Evolutionary conservation across 345 rosid species (phyloP).

Genomic region (Chamaenerion angustifolium): DNA sequence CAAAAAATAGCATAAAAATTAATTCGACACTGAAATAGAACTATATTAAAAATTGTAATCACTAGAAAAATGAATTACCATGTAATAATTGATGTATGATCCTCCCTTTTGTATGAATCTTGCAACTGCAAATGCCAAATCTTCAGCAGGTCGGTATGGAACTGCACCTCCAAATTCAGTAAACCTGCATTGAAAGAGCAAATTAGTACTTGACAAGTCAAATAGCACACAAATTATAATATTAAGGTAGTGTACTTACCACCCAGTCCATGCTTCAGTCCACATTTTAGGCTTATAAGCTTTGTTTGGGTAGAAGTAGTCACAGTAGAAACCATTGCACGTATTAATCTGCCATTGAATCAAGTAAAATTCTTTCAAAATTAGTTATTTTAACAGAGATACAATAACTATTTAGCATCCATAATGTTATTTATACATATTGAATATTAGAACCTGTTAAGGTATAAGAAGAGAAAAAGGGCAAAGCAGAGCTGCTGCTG

Average conservation of each 20-base stretch:
- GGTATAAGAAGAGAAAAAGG: too few species aligned
- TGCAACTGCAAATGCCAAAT: slow-evolving; percentile 92
- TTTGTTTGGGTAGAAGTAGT: slow-evolving; percentile 90
- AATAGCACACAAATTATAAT: too few species aligned
- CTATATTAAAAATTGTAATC: not conserved
- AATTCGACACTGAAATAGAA: slow-evolving; percentile 7
- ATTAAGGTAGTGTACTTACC: slow-evolving; percentile 28
- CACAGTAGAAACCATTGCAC: slow-evolving; percentile 99
- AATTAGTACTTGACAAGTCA: not conserved
- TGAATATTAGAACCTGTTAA: too few species aligned
- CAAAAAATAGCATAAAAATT: slow-evolving; percentile 6
- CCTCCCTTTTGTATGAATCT: slow-evolving; percentile 96
- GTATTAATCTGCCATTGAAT: slow-evolving; percentile 54
- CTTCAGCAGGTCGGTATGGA: slow-evolving; percentile 92
- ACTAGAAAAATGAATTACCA: slow-evolving; percentile 31
- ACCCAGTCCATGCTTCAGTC: slow-evolving; percentile 99
- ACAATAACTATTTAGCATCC: too few species aligned
- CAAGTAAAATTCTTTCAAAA: not conserved
- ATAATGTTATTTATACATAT: too few species aligned
- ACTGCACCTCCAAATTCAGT: slow-evolving; percentile 98
- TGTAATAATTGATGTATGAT: slow-evolving; percentile 81
- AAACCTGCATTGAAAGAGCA: slow-evolving; percentile 33
- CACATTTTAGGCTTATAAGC: slow-evolving; percentile 92
- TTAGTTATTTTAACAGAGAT: too few species aligned
- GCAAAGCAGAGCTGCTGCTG: too few species aligned